Percentiles rank a stretch among this genome's conserved stretches.
These are phyloP conservation scores for Oryza australiensis DNA, from an alignment of 176 grass and related monocot genomes.

Conservation along the genomic window DNA sequence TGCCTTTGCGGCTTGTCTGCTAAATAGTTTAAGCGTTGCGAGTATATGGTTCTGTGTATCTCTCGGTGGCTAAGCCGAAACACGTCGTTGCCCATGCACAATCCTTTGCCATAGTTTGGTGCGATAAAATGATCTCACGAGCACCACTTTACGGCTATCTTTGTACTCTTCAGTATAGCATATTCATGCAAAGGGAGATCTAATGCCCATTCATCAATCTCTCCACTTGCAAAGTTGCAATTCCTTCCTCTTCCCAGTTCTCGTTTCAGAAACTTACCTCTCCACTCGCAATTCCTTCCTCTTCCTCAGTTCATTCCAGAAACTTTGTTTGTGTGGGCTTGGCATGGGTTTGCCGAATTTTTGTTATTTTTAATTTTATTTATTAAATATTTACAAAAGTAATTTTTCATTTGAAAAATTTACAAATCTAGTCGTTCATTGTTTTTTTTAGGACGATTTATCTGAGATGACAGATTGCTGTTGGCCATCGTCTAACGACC, in stretches of 20 bases:
- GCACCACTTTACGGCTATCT: constrained; percentile 11
- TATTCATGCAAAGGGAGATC: not conserved
- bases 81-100: not conserved
- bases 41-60: not conserved
- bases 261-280: not conserved
- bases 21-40: not conserved
- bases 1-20: constrained; percentile 30
- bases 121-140: not conserved
- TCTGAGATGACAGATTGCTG: no score
- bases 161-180: not conserved
- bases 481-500: no score
- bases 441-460: no score
- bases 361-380: no score
- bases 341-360: not conserved
- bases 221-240: not conserved
- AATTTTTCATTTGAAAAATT: no score
- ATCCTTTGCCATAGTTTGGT: not conserved
- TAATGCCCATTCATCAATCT: not conserved
- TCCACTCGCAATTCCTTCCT: no score
- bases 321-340: no score
- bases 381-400: no score
- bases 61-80: not conserved
- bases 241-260: not conserved
- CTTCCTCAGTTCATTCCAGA: no score
- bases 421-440: no score